Conservation (phyloP, 1,139 yeast genomes). For the Suhomyces yuchorum region DNA sequence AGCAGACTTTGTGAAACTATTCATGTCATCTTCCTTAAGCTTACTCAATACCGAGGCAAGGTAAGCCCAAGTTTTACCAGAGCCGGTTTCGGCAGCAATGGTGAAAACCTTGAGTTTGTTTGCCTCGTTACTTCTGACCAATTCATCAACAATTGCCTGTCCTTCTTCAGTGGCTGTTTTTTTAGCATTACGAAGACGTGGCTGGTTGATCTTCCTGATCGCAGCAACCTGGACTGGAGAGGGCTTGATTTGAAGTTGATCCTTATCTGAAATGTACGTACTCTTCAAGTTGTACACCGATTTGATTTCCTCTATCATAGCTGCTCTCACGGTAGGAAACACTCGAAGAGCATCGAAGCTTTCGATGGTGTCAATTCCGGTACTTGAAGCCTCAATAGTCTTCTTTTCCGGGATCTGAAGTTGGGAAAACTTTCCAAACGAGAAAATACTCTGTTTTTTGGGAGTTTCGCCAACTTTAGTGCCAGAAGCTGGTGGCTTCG, state of each 20-base stretch:
- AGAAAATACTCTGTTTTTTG: slow-evolving; percentile 12
- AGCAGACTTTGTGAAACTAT: slow-evolving; percentile 27
- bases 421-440: slow-evolving; percentile 24
- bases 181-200: slow-evolving; percentile 25
- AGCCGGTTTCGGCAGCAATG: slow-evolving; percentile 94
- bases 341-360: slow-evolving; percentile 67
- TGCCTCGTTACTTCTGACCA: slow-evolving; percentile 33
- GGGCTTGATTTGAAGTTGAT: slow-evolving; percentile 38
- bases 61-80: slow-evolving; percentile 95
- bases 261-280: slow-evolving; percentile 35
- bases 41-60: slow-evolving; percentile 72
- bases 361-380: slow-evolving; percentile 38
- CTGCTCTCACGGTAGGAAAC: slow-evolving; percentile 65
- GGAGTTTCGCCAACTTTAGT: background rate
- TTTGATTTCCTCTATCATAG: slow-evolving; percentile 60
- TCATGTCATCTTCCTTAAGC: slow-evolving; percentile 57
- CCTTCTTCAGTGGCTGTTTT: slow-evolving; percentile 22
- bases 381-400: slow-evolving; percentile 20
- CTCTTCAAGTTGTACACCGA: slow-evolving; percentile 46
- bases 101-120: slow-evolving; percentile 63
- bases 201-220: slow-evolving; percentile 44
- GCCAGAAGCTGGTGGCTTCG: background rate
- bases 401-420: slow-evolving; percentile 21
- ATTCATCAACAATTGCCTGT: slow-evolving; percentile 27
- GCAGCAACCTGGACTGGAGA: slow-evolving; percentile 51